Percentiles rank a stretch among this genome's conserved stretches.
These are phyloP conservation scores for Saitozyma podzolica DNA, from an alignment of 768 basidiomycete species.

Conservation along the genomic window DNA sequence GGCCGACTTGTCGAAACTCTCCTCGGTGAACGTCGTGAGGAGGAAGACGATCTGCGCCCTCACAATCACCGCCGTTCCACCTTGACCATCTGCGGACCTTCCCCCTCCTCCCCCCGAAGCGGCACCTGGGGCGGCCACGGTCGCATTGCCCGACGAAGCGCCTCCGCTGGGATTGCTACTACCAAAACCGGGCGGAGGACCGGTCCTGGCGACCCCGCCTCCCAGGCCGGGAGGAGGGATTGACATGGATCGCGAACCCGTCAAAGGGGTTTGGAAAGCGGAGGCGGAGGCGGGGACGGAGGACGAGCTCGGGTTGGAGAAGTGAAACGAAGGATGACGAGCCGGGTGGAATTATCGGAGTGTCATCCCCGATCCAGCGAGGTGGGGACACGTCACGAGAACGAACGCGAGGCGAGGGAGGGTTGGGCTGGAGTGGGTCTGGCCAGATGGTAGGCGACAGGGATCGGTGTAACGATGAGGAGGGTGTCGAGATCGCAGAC, in stretches of 20 bases:
- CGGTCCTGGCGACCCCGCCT: conserved; percentile 41
- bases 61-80: conserved; percentile 44
- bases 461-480: too few relatives aligned
- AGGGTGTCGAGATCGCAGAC: too few relatives aligned
- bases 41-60: conserved; percentile 92
- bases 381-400: too few relatives aligned
- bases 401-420: too few relatives aligned
- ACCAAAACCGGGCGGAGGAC: conserved; percentile 44
- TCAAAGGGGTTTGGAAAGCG: neutral
- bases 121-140: too few relatives aligned
- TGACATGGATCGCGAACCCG: conserved; percentile 29
- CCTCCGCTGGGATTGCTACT: conserved; percentile 14
- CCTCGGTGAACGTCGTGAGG: conserved; percentile 91
- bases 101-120: conserved; percentile 6
- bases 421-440: too few relatives aligned
- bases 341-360: too few relatives aligned
- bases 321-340: conserved; percentile 1
- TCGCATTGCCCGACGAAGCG: too few relatives aligned
- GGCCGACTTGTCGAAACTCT: conserved; percentile 92
- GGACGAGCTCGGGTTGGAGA: neutral
- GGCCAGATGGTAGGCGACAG: too few relatives aligned
- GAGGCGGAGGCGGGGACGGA: too few relatives aligned
- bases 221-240: conserved; percentile 48
- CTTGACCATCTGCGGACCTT: conserved; percentile 16
- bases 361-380: too few relatives aligned